Base-by-base conservation (phyloP, 2,329 filamentous ascomycete species). In the Colletotrichum godetiae region DNA sequence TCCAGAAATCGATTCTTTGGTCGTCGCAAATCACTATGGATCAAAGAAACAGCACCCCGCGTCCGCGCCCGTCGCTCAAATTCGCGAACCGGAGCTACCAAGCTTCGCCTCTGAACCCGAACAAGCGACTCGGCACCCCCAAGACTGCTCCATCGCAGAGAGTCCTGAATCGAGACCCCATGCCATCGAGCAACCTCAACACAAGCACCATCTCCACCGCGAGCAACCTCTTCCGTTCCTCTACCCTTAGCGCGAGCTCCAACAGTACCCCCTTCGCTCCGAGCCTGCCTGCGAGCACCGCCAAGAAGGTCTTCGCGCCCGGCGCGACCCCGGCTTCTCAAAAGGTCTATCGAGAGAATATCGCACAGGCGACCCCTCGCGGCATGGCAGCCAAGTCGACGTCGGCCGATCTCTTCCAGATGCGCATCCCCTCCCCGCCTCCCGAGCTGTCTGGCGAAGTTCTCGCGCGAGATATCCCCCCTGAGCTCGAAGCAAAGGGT, bases 381-480 rank as follows among this genome's bases (percentile, higher is more conserved):
- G 87, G 86, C 68, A 83, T 90, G 83, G 83, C 86, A 75, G 82
- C 86, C 31, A 86, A 86, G 78, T 83, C 85, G 6, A 79, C 84
- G 2, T 85, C 87, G 22, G 86, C 85, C 74, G 87, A 90, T 57
- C 84, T 89, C 19, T 91, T 91, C 77, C 80, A 84, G 33, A 88
- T 90, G 88, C 88, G 88, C 76, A 91, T 91, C 71, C 84, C 88
- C 29, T 88, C 88, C 22, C 89, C 89, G 0, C 88, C 89, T 63
- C 84, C 85, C 11, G 86, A 89, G 72, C 82, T 91, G 35, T 89
- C 87, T 15, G 89, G 89, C 73, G 89, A 90, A 78, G 85, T 81
- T 62, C 77, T 91, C 24, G 83, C 88, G 8, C 86, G 86, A 74
- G 86, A 88, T 77, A 83, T 91, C 0, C 89, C 89, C 31, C 84